Base-by-base conservation (phyloP, 441 rosid species). In the Erodium trifolium region DNA sequence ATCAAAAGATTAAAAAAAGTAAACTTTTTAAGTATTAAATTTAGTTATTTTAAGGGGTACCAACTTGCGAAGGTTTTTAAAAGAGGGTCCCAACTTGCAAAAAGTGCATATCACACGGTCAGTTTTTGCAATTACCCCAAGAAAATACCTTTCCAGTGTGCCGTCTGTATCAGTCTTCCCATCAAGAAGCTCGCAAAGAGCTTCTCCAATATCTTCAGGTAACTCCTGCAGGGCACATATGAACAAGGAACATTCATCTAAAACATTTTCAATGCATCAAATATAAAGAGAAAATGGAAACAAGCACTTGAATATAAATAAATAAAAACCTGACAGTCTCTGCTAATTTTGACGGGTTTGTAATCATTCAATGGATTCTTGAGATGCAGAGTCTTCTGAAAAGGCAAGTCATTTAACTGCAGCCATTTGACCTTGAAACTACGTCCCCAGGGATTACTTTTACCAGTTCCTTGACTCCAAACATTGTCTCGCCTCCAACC, bases 301-400 rank as follows among this genome's bases (percentile, higher is more conserved):
- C 17, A 17, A 45, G 14, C 70, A 43, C 65, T 0, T 27, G n/a
- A 19, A 63, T 29, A 65, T 13, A 66, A 41, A 49, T 23, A 23
- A 23, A 23, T 0, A 65, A 72, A 68, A 71, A 93, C 97, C 98
- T 91, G 98, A 67, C 98, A 91, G 72, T 93, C 98, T 75, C 98
- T 84, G 84, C 98, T 93, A 77, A 93, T 93, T 86, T 93, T 93
- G 76, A 93, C 97, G 76, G 97, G 97, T 76, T 89, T 91, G 79
- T 82, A 84, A 77, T 88, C 96, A 82, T 91, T 93, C 79, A 93
- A 74, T 68, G 97, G 97, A 77, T 93, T 91, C 88, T 85, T 89
- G 71, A 93, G 97, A 83, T 93, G 97, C 73, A 89, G 88, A 53
- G 98, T 93, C 87, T 88, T 89, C 73, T 88, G 97, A 80, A 93